Base-by-base conservation (phyloP, 306 rosid species). In the Amphicarpaea edgeworthii region DNA sequence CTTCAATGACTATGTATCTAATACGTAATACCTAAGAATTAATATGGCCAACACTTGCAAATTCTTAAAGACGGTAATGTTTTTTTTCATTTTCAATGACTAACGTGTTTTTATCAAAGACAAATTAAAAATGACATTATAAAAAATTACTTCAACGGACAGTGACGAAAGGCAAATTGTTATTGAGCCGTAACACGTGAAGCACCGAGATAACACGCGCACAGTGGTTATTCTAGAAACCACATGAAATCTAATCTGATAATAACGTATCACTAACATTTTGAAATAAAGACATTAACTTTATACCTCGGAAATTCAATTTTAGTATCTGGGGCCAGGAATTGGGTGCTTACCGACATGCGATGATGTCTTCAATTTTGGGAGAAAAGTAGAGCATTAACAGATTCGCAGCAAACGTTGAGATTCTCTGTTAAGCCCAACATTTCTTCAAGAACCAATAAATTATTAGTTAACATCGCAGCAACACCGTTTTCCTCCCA, bases 351-450 rank as follows among this genome's bases (percentile, higher is more conserved):
- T 34, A 63, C 53, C 65, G 6, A 46, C 40, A 50, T 1, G 12
- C 17, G 12, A 42, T 23, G 38, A 62, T 62, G 64, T 14, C 42
- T 49, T 76, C 50, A 53, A 66, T 34, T 43, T 55, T 6, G 43
- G 53, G 40, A 42, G 70, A 67, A 67, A 74, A 38, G 32, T 15
- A 66, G 5, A 32, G 55, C 75, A 34, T 16, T 32, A 16, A 32
- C 14, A 47, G 24, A 66, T 72, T 47, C 34, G 60, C 46, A 26
- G 60, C 67, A 21, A 66, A 57, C 76, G 49, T 65, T 72, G 28
- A 50, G 78, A 40, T 72, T 54, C 37, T 64, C 12, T 14, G 50
- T 68, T 57, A 2, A 17, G 26, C 58, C 41, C 69, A 53, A 17
- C 69, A 50, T 73, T 15, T 50, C 34, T 75, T 47, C 8, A 24